Evolutionary conservation across 1,284 basidiomycete species (phyloP).

Genomic region (Ceratobasidium sp.): DNA sequence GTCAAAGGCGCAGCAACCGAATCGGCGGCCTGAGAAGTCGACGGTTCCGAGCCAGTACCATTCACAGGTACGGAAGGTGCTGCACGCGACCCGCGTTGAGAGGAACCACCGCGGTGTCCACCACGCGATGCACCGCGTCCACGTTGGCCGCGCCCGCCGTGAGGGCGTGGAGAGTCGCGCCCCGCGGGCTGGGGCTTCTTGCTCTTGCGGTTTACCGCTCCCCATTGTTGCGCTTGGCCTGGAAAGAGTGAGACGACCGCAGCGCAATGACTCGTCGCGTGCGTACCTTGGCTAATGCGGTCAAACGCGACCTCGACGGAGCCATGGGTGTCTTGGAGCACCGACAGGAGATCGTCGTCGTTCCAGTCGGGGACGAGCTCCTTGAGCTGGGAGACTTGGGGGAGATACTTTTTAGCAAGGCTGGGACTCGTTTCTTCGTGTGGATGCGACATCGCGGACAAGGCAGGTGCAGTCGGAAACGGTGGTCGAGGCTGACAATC

Average conservation of each 20-base stretch:
- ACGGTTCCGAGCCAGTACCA: slow-evolving; percentile 65
- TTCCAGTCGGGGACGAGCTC: slow-evolving; percentile 85
- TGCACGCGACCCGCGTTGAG: slow-evolving; percentile 11
- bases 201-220: slow-evolving; percentile 86
- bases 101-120: slow-evolving; percentile 59
- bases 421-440: slow-evolving; percentile 42
- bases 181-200: slow-evolving; percentile 66
- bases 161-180: slow-evolving; percentile 31
- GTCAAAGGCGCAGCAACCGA: not conserved
- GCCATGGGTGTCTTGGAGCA: slow-evolving; percentile 79
- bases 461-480: not conserved
- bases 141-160: slow-evolving; percentile 68
- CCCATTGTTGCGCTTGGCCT: slow-evolving; percentile 89
- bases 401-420: slow-evolving; percentile 62
- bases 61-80: slow-evolving; percentile 3
- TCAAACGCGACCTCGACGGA: slow-evolving; percentile 81
- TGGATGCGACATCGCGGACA: slow-evolving; percentile 11
- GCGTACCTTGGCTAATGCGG: slow-evolving; percentile 84
- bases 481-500: slow-evolving; percentile 3
- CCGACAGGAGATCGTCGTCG: slow-evolving; percentile 82
- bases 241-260: slow-evolving; percentile 41
- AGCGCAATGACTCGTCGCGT: slow-evolving; percentile 6
- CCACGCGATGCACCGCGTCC: slow-evolving; percentile 71
- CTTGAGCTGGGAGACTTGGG: slow-evolving; percentile 72
- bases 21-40: slow-evolving; percentile 46